Percentiles rank a stretch among this genome's conserved stretches.
phyloP scores from a whole-genome alignment of 129 eudicot genomes.

The Lactuca sativa region DNA sequence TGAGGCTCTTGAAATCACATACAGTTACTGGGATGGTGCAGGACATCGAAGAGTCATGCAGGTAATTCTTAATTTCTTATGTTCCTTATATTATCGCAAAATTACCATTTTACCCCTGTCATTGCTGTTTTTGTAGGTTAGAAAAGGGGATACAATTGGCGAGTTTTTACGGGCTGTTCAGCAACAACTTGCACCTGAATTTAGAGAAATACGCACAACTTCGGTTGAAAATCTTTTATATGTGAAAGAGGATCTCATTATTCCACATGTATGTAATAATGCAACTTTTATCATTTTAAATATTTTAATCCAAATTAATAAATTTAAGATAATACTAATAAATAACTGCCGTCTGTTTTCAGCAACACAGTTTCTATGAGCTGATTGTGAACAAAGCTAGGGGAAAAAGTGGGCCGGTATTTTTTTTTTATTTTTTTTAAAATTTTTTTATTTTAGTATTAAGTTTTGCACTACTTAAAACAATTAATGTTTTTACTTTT shows the following conservation, averaged over 20 bases:
- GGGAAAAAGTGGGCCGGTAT: slow-evolving; percentile 99
- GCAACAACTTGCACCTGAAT: slow-evolving; percentile 99
- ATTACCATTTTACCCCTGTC: neutral
- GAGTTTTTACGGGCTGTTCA: slow-evolving; percentile 95
- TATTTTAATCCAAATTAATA: neutral
- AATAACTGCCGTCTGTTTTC: slow-evolving; percentile 15
- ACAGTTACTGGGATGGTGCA: slow-evolving; percentile 99
- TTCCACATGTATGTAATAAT: slow-evolving; percentile 77
- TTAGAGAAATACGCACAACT: slow-evolving; percentile 93
- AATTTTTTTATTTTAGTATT: neutral
- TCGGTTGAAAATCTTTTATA: slow-evolving; percentile 93
- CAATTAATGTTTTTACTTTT: too few relatives aligned
- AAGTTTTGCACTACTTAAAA: slow-evolving; percentile 8
- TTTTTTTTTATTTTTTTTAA: slow-evolving; percentile 12
- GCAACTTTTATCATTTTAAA: neutral
- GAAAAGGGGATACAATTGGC: slow-evolving; percentile 91
- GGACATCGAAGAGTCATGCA: slow-evolving; percentile 95
- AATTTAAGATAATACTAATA: neutral
- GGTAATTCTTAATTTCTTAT: slow-evolving; percentile 31
- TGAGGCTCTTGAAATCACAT: slow-evolving; percentile 96
- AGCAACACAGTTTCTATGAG: slow-evolving; percentile 99
- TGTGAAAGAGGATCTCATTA: slow-evolving; percentile 96
- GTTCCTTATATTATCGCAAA: neutral
- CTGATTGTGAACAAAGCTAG: slow-evolving; percentile 94
- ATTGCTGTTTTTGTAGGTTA: slow-evolving; percentile 46